A percentile compares a stretch with the other conserved stretches of the same genome.
Evolutionary conservation across 31 red algal genomes (phyloP).

Genomic region (Asparagopsis taxiformis): DNA sequence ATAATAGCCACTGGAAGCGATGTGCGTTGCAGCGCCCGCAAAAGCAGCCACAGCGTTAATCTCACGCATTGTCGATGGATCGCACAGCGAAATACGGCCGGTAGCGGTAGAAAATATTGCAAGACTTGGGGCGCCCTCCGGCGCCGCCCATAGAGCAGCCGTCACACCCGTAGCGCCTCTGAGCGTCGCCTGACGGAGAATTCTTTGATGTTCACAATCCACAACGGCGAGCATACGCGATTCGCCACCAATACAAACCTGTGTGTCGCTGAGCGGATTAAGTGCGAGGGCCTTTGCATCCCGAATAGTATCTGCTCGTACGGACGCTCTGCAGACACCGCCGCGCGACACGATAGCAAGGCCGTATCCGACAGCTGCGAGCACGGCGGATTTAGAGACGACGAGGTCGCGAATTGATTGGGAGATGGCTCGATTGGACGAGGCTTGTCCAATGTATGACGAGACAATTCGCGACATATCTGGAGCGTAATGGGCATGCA

Average conservation of each 20-base stretch:
- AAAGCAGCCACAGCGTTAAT: conserved; percentile 80
- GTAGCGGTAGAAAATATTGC: conserved; percentile 76
- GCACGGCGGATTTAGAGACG: conserved; percentile 34
- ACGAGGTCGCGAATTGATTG: conserved; percentile 51
- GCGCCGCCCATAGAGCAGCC: conserved; percentile 32
- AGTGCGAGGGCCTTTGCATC: conserved; percentile 65
- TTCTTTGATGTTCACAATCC: conserved; percentile 49
- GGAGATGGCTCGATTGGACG: conserved; percentile 12
- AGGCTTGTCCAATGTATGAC: conserved; percentile 63
- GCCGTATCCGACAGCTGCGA: conserved; percentile 57
- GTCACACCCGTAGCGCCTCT: conserved; percentile 64
- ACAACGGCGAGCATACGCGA: conserved; percentile 70
- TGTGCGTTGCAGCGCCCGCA: conserved; percentile 51
- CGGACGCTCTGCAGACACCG: conserved; percentile 17
- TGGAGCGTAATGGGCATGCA: conserved; percentile 60
- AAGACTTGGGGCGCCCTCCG: conserved; percentile 31
- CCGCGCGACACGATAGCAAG: conserved; percentile 41
- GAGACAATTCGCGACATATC: conserved; percentile 70
- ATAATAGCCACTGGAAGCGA: conserved; percentile 64
- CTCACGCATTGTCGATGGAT: conserved; percentile 74
- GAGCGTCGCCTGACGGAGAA: conserved; percentile 66
- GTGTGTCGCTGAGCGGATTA: conserved; percentile 64
- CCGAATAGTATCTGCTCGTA: conserved; percentile 65
- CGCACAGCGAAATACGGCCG: conserved; percentile 78
- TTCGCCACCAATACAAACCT: conserved; percentile 80